phyloP scores from a whole-genome alignment of 352 stramenopile species.

The Globisporangium acanthophoron region DNA sequence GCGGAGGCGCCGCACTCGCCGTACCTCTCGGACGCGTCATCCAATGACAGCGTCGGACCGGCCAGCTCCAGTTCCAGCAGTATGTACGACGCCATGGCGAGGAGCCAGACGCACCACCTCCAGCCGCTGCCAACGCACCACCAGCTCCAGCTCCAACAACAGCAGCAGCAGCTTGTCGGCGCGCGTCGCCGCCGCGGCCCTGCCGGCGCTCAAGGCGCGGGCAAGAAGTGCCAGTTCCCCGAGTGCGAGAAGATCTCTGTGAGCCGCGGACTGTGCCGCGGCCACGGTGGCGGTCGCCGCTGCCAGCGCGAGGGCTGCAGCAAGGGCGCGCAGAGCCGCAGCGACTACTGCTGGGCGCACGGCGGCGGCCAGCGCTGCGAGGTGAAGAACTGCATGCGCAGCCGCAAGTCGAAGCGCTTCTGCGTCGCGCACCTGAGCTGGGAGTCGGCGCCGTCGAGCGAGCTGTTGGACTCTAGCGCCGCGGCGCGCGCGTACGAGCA shows the following conservation, averaged over 20 bases:
- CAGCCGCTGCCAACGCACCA: not conserved
- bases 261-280: conserved; percentile 49
- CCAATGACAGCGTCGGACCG: conserved; percentile 7
- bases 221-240: conserved; percentile 54
- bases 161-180: conserved; percentile 10
- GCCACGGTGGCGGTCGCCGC: conserved; percentile 51
- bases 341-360: conserved; percentile 59
- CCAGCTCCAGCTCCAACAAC: not conserved
- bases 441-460: conserved; percentile 12
- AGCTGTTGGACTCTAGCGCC: not conserved
- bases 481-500: conserved; percentile 14
- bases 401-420: conserved; percentile 57
- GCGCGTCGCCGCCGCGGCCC: conserved; percentile 25
- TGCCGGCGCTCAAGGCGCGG: conserved; percentile 21
- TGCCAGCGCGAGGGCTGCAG: conserved; percentile 42
- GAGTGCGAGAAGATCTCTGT: conserved; percentile 56
- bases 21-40: conserved; percentile 28
- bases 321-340: conserved; percentile 53
- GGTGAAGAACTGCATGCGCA: conserved; percentile 50
- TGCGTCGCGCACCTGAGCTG: conserved; percentile 52
- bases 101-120: not conserved
- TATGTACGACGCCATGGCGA: not conserved
- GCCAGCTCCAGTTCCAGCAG: not conserved
- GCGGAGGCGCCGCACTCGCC: conserved; percentile 13
- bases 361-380: conserved; percentile 61